Conservation (phyloP, 495 filamentous ascomycete genomes). For the Podospora didyma region DNA sequence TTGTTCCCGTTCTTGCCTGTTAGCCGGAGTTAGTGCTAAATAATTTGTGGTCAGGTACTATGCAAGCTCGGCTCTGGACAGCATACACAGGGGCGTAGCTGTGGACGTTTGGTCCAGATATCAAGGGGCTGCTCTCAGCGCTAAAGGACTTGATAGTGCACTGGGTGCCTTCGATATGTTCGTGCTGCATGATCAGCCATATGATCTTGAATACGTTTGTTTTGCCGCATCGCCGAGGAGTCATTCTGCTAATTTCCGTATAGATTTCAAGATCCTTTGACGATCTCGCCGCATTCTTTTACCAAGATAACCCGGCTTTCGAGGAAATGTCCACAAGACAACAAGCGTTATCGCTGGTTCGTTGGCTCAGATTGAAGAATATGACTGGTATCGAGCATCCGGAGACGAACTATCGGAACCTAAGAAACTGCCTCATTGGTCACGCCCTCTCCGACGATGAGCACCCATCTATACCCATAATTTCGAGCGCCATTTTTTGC, state of each 20-base stretch:
- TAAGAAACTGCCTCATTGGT: slow-evolving; percentile 84
- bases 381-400: slow-evolving; percentile 61
- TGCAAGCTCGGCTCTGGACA: slow-evolving; percentile 64
- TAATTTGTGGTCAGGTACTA: slow-evolving; percentile 60
- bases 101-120: slow-evolving; percentile 67
- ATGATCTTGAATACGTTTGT: slow-evolving; percentile 69
- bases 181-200: slow-evolving; percentile 62
- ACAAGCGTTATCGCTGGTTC: slow-evolving; percentile 62
- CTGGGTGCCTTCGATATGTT: slow-evolving; percentile 86
- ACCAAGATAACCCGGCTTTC: slow-evolving; percentile 44
- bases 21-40: slow-evolving; percentile 4
- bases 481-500: slow-evolving; percentile 60
- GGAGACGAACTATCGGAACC: slow-evolving; percentile 63
- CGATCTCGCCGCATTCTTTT: slow-evolving; percentile 53
- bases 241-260: background rate
- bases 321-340: slow-evolving; percentile 51
- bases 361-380: slow-evolving; percentile 60
- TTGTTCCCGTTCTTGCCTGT: background rate
- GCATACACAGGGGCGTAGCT: slow-evolving; percentile 76
- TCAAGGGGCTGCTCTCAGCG: slow-evolving; percentile 26
- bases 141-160: slow-evolving; percentile 58
- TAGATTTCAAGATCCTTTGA: slow-evolving; percentile 63
- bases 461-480: slow-evolving; percentile 73
- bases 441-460: slow-evolving; percentile 62
- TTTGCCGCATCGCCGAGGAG: background rate